These are phyloP conservation scores for Salix dunnii DNA, from an alignment of 345 rosid genomes.

Conservation along the genomic window DNA sequence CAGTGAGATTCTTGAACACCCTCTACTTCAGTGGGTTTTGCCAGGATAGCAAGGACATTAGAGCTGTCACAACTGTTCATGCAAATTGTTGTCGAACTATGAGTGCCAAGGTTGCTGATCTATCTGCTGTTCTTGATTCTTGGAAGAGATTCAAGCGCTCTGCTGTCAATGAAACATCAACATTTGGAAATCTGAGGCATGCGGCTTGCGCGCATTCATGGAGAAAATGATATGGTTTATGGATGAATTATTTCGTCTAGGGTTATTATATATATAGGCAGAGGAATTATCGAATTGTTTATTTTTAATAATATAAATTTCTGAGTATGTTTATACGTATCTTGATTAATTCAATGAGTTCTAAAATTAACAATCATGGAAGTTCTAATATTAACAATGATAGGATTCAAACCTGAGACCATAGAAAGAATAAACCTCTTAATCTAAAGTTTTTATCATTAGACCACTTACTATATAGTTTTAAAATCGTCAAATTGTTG, in stretches of 20 bases:
- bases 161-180: background rate
- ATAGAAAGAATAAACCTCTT: too few relatives aligned
- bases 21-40: constrained; percentile 75
- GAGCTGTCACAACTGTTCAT: constrained; percentile 58
- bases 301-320: too few relatives aligned
- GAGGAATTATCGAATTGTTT: too few relatives aligned
- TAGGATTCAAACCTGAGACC: too few relatives aligned
- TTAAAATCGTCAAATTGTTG: too few relatives aligned
- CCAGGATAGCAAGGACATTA: constrained; percentile 47
- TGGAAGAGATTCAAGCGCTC: constrained; percentile 53
- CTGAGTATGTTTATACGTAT: fast-evolving
- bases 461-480: too few relatives aligned
- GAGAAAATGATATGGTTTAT: background rate
- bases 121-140: constrained; percentile 44
- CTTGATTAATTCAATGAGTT: too few relatives aligned
- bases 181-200: constrained; percentile 5
- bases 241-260: background rate
- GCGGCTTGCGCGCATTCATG: constrained; percentile 4
- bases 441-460: too few relatives aligned
- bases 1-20: constrained; percentile 50
- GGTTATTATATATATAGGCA: background rate
- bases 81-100: constrained; percentile 83
- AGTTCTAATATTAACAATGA: too few relatives aligned
- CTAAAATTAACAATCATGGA: fast-evolving
- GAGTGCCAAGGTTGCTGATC: constrained; percentile 59